A percentile compares a stretch with the other conserved stretches of the same genome.
phyloP scores from a whole-genome alignment of 2,329 filamentous ascomycete species.

The Daldinia eschscholtzii region DNA sequence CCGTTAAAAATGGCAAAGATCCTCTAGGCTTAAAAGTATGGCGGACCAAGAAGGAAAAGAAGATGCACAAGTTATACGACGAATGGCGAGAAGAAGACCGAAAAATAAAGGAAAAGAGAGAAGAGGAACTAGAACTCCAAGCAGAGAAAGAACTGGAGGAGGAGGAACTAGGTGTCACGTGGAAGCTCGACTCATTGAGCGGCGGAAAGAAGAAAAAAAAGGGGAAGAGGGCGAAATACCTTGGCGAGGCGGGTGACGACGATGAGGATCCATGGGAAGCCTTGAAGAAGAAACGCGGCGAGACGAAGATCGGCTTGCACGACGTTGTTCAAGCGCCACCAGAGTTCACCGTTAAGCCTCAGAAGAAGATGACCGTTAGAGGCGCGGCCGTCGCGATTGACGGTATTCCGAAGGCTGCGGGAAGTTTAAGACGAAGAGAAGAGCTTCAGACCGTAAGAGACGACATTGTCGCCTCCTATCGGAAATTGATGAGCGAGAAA shows the following conservation, averaged over 20 bases:
- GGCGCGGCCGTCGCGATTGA: conserved; percentile 75
- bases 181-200: conserved; percentile 62
- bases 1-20: conserved; percentile 71
- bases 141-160: conserved; percentile 73
- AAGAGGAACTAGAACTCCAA: conserved; percentile 74
- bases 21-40: conserved; percentile 74
- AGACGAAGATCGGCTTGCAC: conserved; percentile 64
- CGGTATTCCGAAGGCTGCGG: conserved; percentile 76
- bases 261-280: conserved; percentile 83
- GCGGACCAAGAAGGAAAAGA: conserved; percentile 85
- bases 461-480: conserved; percentile 80
- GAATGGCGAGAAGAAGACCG: conserved; percentile 79
- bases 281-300: conserved; percentile 75
- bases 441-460: conserved; percentile 77
- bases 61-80: conserved; percentile 83
- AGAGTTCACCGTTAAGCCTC: conserved; percentile 71
- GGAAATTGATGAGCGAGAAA: conserved; percentile 73
- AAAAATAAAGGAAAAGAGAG: conserved; percentile 72
- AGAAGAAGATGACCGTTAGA: conserved; percentile 74
- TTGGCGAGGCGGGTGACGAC: conserved; percentile 61
- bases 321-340: conserved; percentile 82
- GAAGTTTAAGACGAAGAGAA: conserved; percentile 78
- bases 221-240: conserved; percentile 55
- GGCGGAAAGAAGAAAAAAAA: conserved; percentile 60
- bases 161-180: conserved; percentile 64